Conservation (phyloP, 1,139 yeast species). For the Geotrichum klebahnii region DNA sequence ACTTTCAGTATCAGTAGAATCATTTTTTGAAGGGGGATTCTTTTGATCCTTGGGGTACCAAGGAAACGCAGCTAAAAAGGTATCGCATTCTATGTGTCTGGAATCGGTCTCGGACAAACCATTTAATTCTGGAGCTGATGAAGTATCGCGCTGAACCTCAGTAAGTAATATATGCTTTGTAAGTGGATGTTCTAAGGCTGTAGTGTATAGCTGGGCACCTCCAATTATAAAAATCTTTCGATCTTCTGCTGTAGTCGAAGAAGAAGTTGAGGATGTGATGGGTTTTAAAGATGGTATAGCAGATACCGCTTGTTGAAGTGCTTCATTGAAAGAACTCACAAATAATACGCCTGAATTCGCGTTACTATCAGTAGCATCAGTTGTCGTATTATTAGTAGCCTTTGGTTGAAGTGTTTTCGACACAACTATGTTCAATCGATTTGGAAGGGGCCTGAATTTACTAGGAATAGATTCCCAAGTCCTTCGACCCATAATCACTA, state of each 20-base stretch:
- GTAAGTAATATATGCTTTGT: slow-evolving; percentile 69
- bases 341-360: slow-evolving; percentile 34
- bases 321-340: slow-evolving; percentile 45
- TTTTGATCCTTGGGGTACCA: slow-evolving; percentile 26
- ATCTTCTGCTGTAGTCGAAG: slow-evolving; percentile 39
- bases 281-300: slow-evolving; percentile 22
- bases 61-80: slow-evolving; percentile 52
- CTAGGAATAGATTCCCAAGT: slow-evolving; percentile 94
- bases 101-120: not conserved
- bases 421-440: slow-evolving; percentile 69
- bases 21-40: slow-evolving; percentile 27
- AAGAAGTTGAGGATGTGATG: slow-evolving; percentile 24
- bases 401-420: slow-evolving; percentile 56
- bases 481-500: slow-evolving; percentile 92
- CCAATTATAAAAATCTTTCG: slow-evolving; percentile 89
- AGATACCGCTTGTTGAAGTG: slow-evolving; percentile 37
- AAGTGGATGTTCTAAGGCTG: slow-evolving; percentile 45
- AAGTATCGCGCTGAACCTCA: slow-evolving; percentile 46
- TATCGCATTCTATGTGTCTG: slow-evolving; percentile 46
- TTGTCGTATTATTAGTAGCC: slow-evolving; percentile 23
- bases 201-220: slow-evolving; percentile 81
- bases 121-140: slow-evolving; percentile 25
- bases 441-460: slow-evolving; percentile 76
- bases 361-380: not conserved
- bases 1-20: too few species aligned